Percentiles rank a stretch among this genome's conserved stretches.
These are phyloP conservation scores for Naegleria gruberi DNA, from an alignment of 208 protist genomes.

Conservation along the genomic window DNA sequence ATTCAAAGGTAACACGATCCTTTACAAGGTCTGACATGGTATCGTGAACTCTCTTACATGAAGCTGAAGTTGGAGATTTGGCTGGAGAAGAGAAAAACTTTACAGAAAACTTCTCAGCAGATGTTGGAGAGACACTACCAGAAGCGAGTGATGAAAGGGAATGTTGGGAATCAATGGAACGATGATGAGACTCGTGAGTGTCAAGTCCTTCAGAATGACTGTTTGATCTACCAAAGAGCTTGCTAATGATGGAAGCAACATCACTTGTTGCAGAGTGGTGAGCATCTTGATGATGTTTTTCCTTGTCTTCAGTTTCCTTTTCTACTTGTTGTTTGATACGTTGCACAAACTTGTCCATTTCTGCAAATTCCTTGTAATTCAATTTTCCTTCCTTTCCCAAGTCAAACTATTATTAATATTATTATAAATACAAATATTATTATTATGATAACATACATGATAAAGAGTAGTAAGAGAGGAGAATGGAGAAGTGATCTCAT, in stretches of 20 bases:
- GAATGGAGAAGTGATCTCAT: neutral
- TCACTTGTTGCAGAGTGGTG: neutral
- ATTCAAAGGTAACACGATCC: neutral
- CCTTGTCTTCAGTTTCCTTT: neutral
- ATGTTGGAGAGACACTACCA: neutral
- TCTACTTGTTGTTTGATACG: neutral
- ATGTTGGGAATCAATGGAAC: neutral
- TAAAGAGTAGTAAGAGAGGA: conserved; percentile 6
- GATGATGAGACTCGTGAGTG: neutral
- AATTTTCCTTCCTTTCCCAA: neutral
- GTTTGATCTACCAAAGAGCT: neutral
- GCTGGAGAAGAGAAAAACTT: neutral
- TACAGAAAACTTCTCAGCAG: neutral
- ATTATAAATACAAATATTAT: neutral
- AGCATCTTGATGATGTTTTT: neutral
- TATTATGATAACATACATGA: neutral
- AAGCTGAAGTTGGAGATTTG: neutral
- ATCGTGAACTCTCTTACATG: neutral
- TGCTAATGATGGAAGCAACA: neutral
- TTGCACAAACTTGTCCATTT: conserved; percentile 19
- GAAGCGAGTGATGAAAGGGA: too few species aligned
- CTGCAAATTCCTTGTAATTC: conserved; percentile 3
- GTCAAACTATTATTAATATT: neutral
- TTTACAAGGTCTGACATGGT: neutral
- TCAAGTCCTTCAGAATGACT: neutral